Percentiles rank a stretch among this genome's conserved stretches.
Evolutionary conservation across 169 alveolate species (phyloP).

Genomic region (Plasmodium coatneyi): DNA sequence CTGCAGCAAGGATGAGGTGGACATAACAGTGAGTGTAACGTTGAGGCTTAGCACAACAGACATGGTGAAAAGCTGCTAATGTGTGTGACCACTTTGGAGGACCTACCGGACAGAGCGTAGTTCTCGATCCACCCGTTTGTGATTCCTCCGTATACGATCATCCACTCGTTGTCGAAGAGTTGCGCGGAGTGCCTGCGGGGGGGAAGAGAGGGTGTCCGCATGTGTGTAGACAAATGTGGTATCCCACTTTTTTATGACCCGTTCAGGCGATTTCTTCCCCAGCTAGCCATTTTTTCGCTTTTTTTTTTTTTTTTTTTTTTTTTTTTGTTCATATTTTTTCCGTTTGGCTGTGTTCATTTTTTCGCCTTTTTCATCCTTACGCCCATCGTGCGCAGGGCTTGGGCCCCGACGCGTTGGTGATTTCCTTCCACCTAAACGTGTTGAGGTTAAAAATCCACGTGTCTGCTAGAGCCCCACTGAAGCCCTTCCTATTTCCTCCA

Average conservation of each 20-base stretch:
- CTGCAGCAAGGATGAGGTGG: background rate
- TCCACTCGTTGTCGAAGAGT: slow-evolving; percentile 72
- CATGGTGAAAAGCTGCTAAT: background rate
- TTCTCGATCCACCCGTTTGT: slow-evolving; percentile 75
- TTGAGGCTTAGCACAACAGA: background rate
- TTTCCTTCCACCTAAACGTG: slow-evolving; percentile 38
- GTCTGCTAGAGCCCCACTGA: slow-evolving; percentile 55
- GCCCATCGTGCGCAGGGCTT: slow-evolving; percentile 76
- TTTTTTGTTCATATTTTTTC: background rate
- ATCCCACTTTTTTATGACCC: background rate
- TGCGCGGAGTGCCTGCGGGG: slow-evolving; percentile 54
- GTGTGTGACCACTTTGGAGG: background rate
- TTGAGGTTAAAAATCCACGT: slow-evolving; percentile 56
- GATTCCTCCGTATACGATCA: slow-evolving; percentile 73
- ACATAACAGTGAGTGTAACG: background rate
- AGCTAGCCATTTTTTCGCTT: background rate
- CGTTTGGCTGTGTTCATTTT: no score
- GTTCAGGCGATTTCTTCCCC: slow-evolving; percentile 11
- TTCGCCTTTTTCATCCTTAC: slow-evolving; percentile 6
- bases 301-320: no score
- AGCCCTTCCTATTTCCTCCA: slow-evolving; percentile 72
- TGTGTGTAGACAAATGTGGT: slow-evolving; percentile 1
- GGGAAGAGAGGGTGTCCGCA: background rate
- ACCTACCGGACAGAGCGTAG: slow-evolving; percentile 70
- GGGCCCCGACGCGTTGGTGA: slow-evolving; percentile 18